These are phyloP conservation scores for Daldinia sp. DNA, from an alignment of 2,329 filamentous ascomycete genomes.

Conservation along the genomic window DNA sequence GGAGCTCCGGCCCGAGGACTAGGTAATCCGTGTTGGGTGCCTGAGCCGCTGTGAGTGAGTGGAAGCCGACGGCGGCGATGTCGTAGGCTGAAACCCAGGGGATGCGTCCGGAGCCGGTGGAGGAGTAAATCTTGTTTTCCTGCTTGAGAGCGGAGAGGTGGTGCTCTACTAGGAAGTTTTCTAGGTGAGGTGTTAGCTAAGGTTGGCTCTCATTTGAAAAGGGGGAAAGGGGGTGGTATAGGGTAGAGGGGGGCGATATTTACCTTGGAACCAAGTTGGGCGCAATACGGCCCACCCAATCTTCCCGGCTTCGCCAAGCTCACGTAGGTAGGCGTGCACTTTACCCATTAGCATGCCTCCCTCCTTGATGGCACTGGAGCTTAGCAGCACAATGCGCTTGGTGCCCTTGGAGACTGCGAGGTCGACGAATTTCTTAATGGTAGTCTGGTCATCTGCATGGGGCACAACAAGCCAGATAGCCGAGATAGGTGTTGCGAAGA, in stretches of 20 bases:
- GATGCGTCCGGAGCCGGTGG: slow-evolving; percentile 54
- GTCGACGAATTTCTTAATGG: slow-evolving; percentile 54
- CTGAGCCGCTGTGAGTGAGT: slow-evolving; percentile 50
- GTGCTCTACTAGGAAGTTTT: slow-evolving; percentile 52
- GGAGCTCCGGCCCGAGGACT: slow-evolving; percentile 49
- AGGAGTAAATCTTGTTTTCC: slow-evolving; percentile 54
- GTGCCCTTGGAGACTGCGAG: slow-evolving; percentile 49
- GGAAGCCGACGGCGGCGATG: slow-evolving; percentile 55
- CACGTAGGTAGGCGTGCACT: slow-evolving; percentile 51
- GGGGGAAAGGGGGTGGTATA: background rate
- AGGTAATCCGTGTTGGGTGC: slow-evolving; percentile 53
- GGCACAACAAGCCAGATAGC: slow-evolving; percentile 54
- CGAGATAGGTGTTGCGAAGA: slow-evolving; percentile 38
- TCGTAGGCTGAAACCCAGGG: slow-evolving; percentile 57
- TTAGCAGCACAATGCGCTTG: slow-evolving; percentile 56
- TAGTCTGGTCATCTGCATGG: slow-evolving; percentile 45
- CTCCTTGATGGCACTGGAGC: slow-evolving; percentile 49
- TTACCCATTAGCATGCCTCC: slow-evolving; percentile 49
- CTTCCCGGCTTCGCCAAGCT: slow-evolving; percentile 47
- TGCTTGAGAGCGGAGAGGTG: slow-evolving; percentile 48
- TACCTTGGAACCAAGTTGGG: slow-evolving; percentile 60
- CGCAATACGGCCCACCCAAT: slow-evolving; percentile 55
- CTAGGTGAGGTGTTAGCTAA: slow-evolving; percentile 39
- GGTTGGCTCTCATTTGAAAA: background rate
- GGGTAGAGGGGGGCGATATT: background rate